phyloP scores from a whole-genome alignment of 805 yeast genomes.

The Blastobotrys muscicola region DNA sequence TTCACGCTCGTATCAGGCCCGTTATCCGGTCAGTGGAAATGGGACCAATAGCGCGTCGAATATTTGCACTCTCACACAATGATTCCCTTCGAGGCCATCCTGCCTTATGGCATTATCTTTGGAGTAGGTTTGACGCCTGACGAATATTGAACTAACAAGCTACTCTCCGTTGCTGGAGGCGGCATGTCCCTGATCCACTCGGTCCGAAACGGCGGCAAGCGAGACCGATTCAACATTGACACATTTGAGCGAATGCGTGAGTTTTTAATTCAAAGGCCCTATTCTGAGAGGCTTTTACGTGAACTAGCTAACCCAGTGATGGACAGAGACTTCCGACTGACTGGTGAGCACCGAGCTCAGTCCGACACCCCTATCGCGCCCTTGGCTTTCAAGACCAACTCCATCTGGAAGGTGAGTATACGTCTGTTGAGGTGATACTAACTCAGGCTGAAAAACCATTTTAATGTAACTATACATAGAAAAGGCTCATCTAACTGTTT shows the following conservation, averaged over 20 bases:
- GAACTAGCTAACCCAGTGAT: slow-evolving; percentile 31
- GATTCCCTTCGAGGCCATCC: slow-evolving; percentile 60
- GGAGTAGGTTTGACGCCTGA: slow-evolving; percentile 32
- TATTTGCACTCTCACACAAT: slow-evolving; percentile 5
- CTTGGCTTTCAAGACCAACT: slow-evolving; percentile 65
- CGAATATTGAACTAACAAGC: slow-evolving; percentile 20
- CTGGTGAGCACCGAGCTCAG: slow-evolving; percentile 68
- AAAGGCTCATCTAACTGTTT: not conserved
- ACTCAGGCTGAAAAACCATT: slow-evolving; percentile 5
- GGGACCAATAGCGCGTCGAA: too few species aligned
- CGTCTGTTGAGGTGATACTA: not conserved
- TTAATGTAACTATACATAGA: not conserved
- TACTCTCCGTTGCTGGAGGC: slow-evolving; percentile 47
- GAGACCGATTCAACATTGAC: slow-evolving; percentile 45
- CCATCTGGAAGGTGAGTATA: slow-evolving; percentile 31
- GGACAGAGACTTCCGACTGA: slow-evolving; percentile 67
- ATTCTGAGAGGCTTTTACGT: slow-evolving; percentile 7
- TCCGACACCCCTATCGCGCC: slow-evolving; percentile 59
- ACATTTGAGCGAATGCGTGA: slow-evolving; percentile 41
- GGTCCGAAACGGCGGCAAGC: slow-evolving; percentile 40
- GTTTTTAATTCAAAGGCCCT: slow-evolving; percentile 13
- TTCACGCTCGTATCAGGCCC: too few species aligned
- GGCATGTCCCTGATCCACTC: slow-evolving; percentile 36
- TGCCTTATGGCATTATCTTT: slow-evolving; percentile 52
- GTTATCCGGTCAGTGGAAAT: too few species aligned